Conservation (phyloP, 352 stramenopile species). For the Globisporangium iwayamae region DNA sequence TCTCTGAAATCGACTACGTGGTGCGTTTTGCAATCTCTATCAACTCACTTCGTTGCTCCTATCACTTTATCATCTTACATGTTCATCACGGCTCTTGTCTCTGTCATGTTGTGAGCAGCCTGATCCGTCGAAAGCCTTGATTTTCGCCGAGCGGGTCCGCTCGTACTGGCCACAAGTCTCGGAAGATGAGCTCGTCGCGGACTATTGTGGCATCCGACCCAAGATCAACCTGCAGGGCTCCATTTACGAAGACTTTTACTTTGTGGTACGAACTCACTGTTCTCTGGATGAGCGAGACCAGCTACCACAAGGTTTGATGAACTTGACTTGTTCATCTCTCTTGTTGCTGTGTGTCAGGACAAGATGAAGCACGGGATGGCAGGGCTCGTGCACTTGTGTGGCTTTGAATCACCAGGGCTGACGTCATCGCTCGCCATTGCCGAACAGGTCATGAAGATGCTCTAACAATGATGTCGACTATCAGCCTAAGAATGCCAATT, state of each 20-base stretch:
- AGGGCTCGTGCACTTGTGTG: slow-evolving; percentile 91
- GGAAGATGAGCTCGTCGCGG: slow-evolving; percentile 75
- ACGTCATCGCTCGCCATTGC: slow-evolving; percentile 86
- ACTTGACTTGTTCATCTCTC: neutral
- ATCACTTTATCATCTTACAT: too few species aligned
- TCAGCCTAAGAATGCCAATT: neutral
- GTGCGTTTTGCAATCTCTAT: slow-evolving; percentile 23
- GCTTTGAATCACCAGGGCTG: slow-evolving; percentile 96
- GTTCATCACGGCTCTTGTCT: too few species aligned
- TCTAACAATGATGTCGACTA: slow-evolving; percentile 18
- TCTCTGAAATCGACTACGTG: slow-evolving; percentile 85
- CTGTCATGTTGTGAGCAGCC: slow-evolving; percentile 22
- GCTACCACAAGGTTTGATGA: neutral
- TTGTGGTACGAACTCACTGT: slow-evolving; percentile 48
- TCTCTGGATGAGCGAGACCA: neutral
- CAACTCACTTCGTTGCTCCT: neutral
- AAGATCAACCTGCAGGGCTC: slow-evolving; percentile 84
- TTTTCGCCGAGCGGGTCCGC: slow-evolving; percentile 70
- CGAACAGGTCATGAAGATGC: slow-evolving; percentile 59
- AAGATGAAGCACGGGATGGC: slow-evolving; percentile 65
- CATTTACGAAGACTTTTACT: slow-evolving; percentile 88
- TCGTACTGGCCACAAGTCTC: slow-evolving; percentile 92
- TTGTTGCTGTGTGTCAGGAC: slow-evolving; percentile 28
- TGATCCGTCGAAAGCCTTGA: slow-evolving; percentile 47
- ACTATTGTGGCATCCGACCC: slow-evolving; percentile 96